Evolutionary conservation across 225 moss, liverwort and hornwort species (phyloP).

Genomic region (Anthoceros angustus): DNA sequence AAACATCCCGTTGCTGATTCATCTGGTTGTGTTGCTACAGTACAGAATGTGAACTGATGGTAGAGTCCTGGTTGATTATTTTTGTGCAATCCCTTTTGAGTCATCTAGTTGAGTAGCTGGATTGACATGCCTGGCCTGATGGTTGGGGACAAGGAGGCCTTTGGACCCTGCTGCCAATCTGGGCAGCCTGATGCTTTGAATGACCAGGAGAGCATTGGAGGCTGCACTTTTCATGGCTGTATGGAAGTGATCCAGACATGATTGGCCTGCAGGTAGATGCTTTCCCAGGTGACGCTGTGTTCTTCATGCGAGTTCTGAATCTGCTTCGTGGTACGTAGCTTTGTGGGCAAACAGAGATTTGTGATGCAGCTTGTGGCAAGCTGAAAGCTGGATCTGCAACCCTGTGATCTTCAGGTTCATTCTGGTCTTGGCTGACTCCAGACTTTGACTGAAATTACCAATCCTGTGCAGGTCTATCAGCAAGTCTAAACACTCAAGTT

Average conservation of each 20-base stretch:
- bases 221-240: background rate
- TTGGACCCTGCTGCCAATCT: background rate
- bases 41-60: background rate
- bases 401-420: background rate
- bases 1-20: background rate
- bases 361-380: background rate
- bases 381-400: background rate
- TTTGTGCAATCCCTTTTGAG: background rate
- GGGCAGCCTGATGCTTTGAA: background rate
- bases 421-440: background rate
- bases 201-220: background rate
- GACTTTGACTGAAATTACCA: background rate
- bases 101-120: background rate
- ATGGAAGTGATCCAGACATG: background rate
- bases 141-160: background rate
- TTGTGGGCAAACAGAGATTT: background rate
- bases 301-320: conserved; percentile 95
- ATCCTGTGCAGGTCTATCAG: conserved; percentile 55
- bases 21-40: background rate
- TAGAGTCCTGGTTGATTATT: background rate
- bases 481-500: conserved; percentile 74
- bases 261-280: conserved; percentile 58
- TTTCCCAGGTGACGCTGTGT: conserved; percentile 89
- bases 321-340: conserved; percentile 61
- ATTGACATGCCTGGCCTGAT: background rate